Evolutionary conservation across 805 yeast genomes (phyloP).

Genomic region (Hanseniaspora jakobsenii): DNA sequence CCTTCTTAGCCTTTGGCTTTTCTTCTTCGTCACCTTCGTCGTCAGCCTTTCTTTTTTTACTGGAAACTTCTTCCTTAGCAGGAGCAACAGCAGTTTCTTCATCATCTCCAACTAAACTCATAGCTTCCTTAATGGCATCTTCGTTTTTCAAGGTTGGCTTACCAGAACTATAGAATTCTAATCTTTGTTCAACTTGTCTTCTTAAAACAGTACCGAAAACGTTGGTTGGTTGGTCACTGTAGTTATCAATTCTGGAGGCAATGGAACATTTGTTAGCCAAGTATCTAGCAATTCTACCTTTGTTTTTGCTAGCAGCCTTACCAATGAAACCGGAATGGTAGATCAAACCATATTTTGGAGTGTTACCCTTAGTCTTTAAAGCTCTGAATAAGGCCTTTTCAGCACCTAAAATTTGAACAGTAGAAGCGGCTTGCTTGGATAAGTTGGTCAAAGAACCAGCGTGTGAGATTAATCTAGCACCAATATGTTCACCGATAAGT

Average conservation of each 20-base stretch:
- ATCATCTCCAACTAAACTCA: conserved; percentile 43
- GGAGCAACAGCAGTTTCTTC: conserved; percentile 33
- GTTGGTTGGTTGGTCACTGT: conserved; percentile 85
- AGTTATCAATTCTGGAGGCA: conserved; percentile 96
- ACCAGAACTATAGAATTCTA: conserved; percentile 91
- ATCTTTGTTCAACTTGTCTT: conserved; percentile 95
- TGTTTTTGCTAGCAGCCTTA: conserved; percentile 87
- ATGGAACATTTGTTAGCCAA: conserved; percentile 98
- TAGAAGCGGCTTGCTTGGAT: conserved; percentile 97
- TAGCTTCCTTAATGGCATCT: conserved; percentile 86
- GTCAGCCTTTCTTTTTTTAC: conserved; percentile 20
- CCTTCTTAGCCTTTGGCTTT: conserved; percentile 25
- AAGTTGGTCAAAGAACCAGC: conserved; percentile 95
- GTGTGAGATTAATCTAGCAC: conserved; percentile 95
- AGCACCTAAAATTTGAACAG: conserved; percentile 95
- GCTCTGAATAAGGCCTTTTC: conserved; percentile 96
- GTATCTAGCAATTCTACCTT: conserved; percentile 97
- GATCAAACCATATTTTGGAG: conserved; percentile 91
- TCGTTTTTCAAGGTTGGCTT: conserved; percentile 92
- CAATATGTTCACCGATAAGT: conserved; percentile 96
- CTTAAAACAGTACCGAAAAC: conserved; percentile 83
- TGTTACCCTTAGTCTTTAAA: conserved; percentile 88
- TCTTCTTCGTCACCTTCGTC: conserved; percentile 24
- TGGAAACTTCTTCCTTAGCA: not conserved
- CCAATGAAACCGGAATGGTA: conserved; percentile 93